A percentile compares a stretch with the other conserved stretches of the same genome.
Evolutionary conservation across 208 protist genomes (phyloP).

Genomic region (Acanthamoeba lenticulata): DNA sequence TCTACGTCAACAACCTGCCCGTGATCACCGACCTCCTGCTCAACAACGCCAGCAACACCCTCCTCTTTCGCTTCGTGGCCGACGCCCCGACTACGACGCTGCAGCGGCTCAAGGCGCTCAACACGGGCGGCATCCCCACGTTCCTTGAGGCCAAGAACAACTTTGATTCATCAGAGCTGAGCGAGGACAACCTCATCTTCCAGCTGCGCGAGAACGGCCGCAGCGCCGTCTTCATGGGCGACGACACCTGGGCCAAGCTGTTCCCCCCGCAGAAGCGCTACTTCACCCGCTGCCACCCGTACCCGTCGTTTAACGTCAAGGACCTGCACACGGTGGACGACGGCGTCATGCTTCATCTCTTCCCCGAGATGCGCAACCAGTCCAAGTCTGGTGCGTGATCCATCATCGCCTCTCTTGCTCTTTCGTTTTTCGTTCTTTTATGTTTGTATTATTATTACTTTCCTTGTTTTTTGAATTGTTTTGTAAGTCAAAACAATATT

Average conservation of each 20-base stretch:
- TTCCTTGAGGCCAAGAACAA: conserved; percentile 95
- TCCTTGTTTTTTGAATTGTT: not conserved
- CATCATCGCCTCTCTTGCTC: not conserved
- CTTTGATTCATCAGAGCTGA: conserved; percentile 91
- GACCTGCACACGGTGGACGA: conserved; percentile 97
- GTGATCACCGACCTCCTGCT: conserved; percentile 72
- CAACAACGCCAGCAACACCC: conserved; percentile 41
- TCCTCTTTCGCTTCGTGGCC: conserved; percentile 90
- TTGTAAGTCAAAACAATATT: too few species aligned
- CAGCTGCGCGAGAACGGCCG: conserved; percentile 87
- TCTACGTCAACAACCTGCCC: conserved; percentile 79
- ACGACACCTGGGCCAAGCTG: conserved; percentile 96
- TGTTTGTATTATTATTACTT: too few species aligned
- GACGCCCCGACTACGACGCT: conserved; percentile 97
- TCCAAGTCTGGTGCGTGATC: not conserved
- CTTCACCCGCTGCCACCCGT: conserved; percentile 75
- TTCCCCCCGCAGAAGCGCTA: conserved; percentile 87
- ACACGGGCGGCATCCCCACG: conserved; percentile 95
- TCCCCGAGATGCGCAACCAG: conserved; percentile 75
- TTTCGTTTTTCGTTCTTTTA: not conserved
- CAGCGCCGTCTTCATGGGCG: conserved; percentile 91
- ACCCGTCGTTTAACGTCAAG: conserved; percentile 95
- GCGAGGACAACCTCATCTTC: conserved; percentile 94
- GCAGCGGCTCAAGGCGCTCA: conserved; percentile 95
- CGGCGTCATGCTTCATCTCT: conserved; percentile 89